Evolutionary conservation across 495 filamentous ascomycete species (phyloP).

Genomic region (Sphaerosporella brunnea): DNA sequence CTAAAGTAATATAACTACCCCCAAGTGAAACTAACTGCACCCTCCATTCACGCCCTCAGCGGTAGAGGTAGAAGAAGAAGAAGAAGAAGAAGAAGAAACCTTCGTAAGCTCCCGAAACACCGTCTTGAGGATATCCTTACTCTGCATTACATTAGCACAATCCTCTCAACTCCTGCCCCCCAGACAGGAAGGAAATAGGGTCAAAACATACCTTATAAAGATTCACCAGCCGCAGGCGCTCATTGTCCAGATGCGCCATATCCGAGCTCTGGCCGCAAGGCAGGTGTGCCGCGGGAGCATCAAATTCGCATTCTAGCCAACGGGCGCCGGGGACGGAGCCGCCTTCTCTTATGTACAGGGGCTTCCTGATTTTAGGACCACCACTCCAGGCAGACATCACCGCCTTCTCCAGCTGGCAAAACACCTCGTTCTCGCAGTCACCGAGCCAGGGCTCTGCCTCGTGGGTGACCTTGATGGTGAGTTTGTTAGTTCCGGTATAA

Average conservation of each 20-base stretch:
- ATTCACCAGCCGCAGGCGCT: slow-evolving; percentile 70
- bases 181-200: slow-evolving; percentile 6
- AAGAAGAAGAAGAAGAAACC: too few species aligned
- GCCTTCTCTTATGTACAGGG: slow-evolving; percentile 87
- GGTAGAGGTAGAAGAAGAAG: too few species aligned
- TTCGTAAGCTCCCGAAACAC: slow-evolving; percentile 57
- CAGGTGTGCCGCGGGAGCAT: slow-evolving; percentile 77
- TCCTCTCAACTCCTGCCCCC: not conserved
- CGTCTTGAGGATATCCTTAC: slow-evolving; percentile 71
- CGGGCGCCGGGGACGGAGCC: slow-evolving; percentile 85
- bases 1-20: not conserved
- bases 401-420: slow-evolving; percentile 70
- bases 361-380: slow-evolving; percentile 29
- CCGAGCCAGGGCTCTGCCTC: slow-evolving; percentile 94
- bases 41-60: not conserved
- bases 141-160: slow-evolving; percentile 25
- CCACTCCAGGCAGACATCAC: slow-evolving; percentile 66
- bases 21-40: too few species aligned
- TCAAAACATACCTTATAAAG: slow-evolving; percentile 25
- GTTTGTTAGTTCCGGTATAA: slow-evolving; percentile 51
- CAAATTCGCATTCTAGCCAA: slow-evolving; percentile 89
- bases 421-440: slow-evolving; percentile 77
- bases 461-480: slow-evolving; percentile 72
- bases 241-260: slow-evolving; percentile 84
- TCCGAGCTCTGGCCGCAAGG: slow-evolving; percentile 94